phyloP scores from a whole-genome alignment of 2,329 filamentous ascomycete genomes.

The Sarocladium oryzae region DNA sequence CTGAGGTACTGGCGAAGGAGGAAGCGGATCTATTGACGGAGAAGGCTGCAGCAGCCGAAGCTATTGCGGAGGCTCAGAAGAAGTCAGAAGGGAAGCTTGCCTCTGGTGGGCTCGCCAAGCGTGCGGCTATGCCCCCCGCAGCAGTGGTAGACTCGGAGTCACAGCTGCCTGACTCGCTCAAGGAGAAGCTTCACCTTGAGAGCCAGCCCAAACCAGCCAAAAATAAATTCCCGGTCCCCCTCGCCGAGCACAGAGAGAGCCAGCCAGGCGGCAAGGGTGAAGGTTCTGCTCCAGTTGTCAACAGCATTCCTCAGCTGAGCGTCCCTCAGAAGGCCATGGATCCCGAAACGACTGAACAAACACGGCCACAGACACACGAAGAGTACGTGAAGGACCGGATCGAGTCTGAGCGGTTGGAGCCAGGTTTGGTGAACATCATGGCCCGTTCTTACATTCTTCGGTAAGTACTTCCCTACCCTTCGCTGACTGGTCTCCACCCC shows the following conservation, averaged over 20 bases:
- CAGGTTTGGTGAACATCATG: conserved; percentile 42
- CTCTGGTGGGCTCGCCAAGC: conserved; percentile 12
- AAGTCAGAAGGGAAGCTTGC: not conserved
- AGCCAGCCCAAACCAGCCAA: not conserved
- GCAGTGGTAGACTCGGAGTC: conserved; percentile 20
- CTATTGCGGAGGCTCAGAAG: not conserved
- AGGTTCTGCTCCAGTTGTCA: not conserved
- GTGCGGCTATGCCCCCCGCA: conserved; percentile 14
- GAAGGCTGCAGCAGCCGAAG: conserved; percentile 8
- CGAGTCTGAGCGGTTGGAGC: conserved; percentile 35
- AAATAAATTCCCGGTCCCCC: not conserved
- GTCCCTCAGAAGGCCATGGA: conserved; percentile 4
- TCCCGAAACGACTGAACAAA: not conserved
- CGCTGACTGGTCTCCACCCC: conserved; percentile 19
- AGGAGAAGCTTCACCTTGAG: conserved; percentile 21
- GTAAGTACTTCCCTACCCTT: conserved; percentile 33
- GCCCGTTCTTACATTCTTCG: conserved; percentile 53
- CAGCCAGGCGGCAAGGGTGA: not conserved
- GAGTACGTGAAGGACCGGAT: conserved; percentile 46
- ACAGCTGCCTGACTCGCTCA: conserved; percentile 25
- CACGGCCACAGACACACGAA: conserved; percentile 42
- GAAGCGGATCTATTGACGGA: conserved; percentile 12
- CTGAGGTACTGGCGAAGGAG: conserved; percentile 4
- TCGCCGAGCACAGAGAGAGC: not conserved
- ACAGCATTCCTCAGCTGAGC: not conserved